These are phyloP conservation scores for Syzygium aqueum DNA, from an alignment of 345 rosid species.

Conservation along the genomic window DNA sequence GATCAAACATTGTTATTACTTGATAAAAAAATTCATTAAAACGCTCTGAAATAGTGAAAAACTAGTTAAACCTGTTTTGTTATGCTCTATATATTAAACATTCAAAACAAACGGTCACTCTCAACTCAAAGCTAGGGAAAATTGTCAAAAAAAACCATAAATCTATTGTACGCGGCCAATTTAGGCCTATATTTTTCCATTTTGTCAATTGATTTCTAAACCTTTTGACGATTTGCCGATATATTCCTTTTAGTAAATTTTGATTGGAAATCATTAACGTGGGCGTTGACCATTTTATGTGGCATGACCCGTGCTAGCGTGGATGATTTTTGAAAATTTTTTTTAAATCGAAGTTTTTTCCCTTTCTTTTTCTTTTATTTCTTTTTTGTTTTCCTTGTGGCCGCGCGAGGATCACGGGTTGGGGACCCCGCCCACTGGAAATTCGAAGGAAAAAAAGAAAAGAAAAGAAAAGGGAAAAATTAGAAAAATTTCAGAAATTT, in stretches of 20 bases:
- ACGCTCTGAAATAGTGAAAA: background rate
- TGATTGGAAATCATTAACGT: accelerated
- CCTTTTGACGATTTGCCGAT: background rate
- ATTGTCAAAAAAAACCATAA: background rate
- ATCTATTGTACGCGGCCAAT: background rate
- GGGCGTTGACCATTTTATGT: accelerated
- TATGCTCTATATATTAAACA: background rate
- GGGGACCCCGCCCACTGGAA: no score
- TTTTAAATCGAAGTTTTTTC: background rate
- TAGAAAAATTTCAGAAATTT: background rate
- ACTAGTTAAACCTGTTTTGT: background rate
- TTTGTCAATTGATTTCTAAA: background rate
- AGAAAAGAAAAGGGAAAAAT: background rate
- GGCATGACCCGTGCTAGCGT: accelerated
- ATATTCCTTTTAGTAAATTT: accelerated
- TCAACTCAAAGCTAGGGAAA: background rate
- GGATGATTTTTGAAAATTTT: background rate
- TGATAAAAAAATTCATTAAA: background rate
- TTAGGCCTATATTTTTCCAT: background rate
- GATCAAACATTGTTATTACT: background rate
- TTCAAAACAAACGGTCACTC: background rate
- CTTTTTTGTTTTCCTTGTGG: background rate
- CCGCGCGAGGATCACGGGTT: background rate
- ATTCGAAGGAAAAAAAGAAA: background rate
- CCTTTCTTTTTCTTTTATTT: background rate